Percentiles rank a stretch among this genome's conserved stretches.
phyloP scores from a whole-genome alignment of 345 rosid genomes.

The Noccaea bulbosa region DNA sequence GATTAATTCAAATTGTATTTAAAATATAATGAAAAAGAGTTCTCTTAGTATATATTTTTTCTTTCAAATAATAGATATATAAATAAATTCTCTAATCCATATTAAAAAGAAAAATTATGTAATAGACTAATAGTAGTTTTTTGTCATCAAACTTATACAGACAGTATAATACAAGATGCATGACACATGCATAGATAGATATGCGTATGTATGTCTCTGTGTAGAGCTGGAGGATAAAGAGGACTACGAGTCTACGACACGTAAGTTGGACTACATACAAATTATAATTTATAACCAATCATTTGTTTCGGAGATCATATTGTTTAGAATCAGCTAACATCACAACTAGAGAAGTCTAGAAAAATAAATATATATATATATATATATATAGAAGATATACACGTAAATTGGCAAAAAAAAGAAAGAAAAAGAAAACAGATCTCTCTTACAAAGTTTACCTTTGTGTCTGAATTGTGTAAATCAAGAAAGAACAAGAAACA shows the following conservation, averaged over 20 bases:
- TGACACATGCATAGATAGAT: slow-evolving; percentile 10
- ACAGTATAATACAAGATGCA: not conserved
- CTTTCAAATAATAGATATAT: no score
- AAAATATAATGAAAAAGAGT: no score
- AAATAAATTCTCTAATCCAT: not conserved
- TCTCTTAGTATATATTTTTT: no score
- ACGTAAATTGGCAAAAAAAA: not conserved
- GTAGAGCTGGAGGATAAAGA: slow-evolving; percentile 26
- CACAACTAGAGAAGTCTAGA: not conserved
- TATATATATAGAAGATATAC: not conserved
- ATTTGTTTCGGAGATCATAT: slow-evolving; percentile 20
- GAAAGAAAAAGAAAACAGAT: not conserved
- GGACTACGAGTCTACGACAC: not conserved
- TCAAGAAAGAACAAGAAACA: not conserved
- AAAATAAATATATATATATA: not conserved
- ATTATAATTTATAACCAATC: not conserved
- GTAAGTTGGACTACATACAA: not conserved
- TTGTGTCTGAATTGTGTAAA: not conserved
- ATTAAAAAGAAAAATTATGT: no score
- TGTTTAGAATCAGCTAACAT: slow-evolving; percentile 1
- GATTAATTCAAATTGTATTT: no score
- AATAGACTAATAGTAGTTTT: no score
- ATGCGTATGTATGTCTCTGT: slow-evolving; percentile 16
- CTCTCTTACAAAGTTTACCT: not conserved
- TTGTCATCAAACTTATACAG: not conserved